Conservation (phyloP, 495 filamentous ascomycete genomes). For the Durotheca rogersii region DNA sequence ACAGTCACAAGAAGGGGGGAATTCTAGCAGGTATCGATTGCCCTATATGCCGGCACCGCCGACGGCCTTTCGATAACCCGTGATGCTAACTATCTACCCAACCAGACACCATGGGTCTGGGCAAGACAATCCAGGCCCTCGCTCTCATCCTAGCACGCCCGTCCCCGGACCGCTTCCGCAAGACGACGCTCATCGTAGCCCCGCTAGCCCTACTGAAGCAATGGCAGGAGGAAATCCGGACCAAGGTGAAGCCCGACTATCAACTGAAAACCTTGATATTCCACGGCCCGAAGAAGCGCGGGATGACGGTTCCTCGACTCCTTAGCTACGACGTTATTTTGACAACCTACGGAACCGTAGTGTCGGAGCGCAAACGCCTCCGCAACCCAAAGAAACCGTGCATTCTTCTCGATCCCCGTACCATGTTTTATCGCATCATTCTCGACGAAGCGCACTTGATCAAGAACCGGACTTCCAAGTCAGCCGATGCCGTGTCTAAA, state of each 20-base stretch:
- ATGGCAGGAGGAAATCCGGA: slow-evolving; percentile 82
- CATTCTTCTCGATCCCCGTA: slow-evolving; percentile 59
- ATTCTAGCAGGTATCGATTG: slow-evolving; percentile 62
- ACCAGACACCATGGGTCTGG: slow-evolving; percentile 87
- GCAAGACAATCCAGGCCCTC: slow-evolving; percentile 89
- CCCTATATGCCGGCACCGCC: slow-evolving; percentile 6
- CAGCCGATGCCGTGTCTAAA: slow-evolving; percentile 59
- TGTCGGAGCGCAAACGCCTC: slow-evolving; percentile 62
- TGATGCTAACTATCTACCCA: slow-evolving; percentile 1
- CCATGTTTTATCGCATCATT: slow-evolving; percentile 80
- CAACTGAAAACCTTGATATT: slow-evolving; percentile 65
- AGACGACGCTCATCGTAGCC: slow-evolving; percentile 85
- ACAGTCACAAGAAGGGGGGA: slow-evolving; percentile 72
- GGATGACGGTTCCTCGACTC: slow-evolving; percentile 58
- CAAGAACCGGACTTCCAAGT: slow-evolving; percentile 77
- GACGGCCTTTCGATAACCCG: background rate
- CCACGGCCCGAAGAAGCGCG: slow-evolving; percentile 56
- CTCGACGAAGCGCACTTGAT: slow-evolving; percentile 94
- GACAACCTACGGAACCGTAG: slow-evolving; percentile 84
- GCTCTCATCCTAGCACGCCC: slow-evolving; percentile 77
- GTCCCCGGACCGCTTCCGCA: slow-evolving; percentile 51
- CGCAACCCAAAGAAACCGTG: slow-evolving; percentile 23
- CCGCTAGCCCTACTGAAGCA: slow-evolving; percentile 86
- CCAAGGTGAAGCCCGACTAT: slow-evolving; percentile 62
- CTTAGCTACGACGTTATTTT: slow-evolving; percentile 78